phyloP scores from a whole-genome alignment of 2,329 filamentous ascomycete species.

The Xylariaceae sp. region DNA sequence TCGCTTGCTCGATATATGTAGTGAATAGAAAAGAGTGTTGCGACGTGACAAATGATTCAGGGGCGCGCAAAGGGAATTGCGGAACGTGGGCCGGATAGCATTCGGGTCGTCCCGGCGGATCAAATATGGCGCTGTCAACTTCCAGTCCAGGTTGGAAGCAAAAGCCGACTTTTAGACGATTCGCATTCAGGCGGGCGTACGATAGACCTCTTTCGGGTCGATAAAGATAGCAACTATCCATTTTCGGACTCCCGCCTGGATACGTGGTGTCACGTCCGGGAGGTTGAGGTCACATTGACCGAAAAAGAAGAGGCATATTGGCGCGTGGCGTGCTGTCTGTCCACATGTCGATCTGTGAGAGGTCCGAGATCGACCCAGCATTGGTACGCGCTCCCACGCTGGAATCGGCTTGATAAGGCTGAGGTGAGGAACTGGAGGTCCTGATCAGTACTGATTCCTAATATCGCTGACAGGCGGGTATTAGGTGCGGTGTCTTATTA shows the following conservation, averaged over 20 bases:
- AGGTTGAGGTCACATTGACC: neutral
- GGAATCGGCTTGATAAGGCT: constrained; percentile 12
- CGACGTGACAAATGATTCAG: constrained; percentile 9
- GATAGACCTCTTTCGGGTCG: neutral
- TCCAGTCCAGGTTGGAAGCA: neutral
- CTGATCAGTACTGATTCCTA: constrained; percentile 19
- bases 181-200: no score
- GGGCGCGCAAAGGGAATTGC: neutral
- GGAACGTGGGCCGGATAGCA: neutral
- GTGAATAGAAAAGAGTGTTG: neutral
- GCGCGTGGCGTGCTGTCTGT: constrained; percentile 24
- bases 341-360: constrained; percentile 34
- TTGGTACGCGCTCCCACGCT: neutral
- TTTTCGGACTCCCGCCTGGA: neutral
- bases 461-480: constrained; percentile 10
- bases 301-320: constrained; percentile 9
- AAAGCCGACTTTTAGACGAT: neutral
- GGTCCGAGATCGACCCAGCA: constrained; percentile 27
- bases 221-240: neutral
- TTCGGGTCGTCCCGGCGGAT: constrained; percentile 4
- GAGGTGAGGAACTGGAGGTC: constrained; percentile 13
- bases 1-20: neutral
- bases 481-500: neutral
- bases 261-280: neutral
- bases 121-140: neutral